Conservation (phyloP, 306 rosid genomes). For the Ormosia emarginata region DNA sequence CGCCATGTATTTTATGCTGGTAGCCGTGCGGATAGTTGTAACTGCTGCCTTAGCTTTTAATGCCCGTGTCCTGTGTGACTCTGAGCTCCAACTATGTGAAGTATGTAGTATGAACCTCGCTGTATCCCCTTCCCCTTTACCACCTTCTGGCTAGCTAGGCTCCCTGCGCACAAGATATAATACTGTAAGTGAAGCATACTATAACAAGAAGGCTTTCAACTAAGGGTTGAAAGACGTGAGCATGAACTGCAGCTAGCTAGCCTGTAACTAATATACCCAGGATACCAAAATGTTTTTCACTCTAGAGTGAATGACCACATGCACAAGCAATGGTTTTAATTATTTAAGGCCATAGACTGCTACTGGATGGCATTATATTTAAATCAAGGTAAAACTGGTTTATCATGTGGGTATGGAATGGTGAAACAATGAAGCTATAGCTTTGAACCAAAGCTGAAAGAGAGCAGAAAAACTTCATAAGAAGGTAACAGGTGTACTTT, state of each 20-base stretch:
- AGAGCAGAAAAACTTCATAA: background rate
- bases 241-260: background rate
- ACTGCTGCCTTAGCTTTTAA: conserved; percentile 22
- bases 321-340: background rate
- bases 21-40: background rate
- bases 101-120: background rate
- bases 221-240: background rate
- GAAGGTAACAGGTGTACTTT: background rate
- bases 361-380: conserved; percentile 10
- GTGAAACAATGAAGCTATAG: background rate
- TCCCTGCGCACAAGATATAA: background rate
- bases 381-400: conserved; percentile 10
- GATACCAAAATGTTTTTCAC: conserved; percentile 1
- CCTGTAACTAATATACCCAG: background rate
- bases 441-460: background rate
- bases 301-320: conserved; percentile 10
- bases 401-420: background rate
- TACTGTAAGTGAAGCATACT: background rate
- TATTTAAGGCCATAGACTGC: background rate
- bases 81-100: background rate
- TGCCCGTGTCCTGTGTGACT: background rate
- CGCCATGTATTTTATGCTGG: conserved; percentile 6
- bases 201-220: background rate
- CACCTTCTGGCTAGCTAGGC: background rate
- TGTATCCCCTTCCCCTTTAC: background rate